Conservation (phyloP, 2,329 filamentous ascomycete species). For the Ceratocystis harringtonii region DNA sequence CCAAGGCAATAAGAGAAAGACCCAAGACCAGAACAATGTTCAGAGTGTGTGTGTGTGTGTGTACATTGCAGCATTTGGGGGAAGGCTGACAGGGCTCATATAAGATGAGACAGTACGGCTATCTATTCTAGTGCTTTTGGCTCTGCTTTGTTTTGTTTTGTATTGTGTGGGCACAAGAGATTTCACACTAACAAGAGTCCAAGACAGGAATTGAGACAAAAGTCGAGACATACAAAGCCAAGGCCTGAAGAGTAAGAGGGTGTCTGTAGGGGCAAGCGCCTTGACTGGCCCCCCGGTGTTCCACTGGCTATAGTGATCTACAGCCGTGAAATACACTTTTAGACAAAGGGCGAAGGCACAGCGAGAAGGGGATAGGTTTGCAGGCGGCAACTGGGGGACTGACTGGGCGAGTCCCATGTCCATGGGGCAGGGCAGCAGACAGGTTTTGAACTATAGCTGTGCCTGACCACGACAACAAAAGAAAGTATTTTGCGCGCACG, state of each 20-base stretch:
- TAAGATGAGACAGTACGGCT: neutral
- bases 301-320: neutral
- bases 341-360: neutral
- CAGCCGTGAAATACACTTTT: neutral
- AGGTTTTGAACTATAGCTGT: neutral
- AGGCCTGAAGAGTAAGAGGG: neutral
- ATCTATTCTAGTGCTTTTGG: neutral
- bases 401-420: too few species aligned
- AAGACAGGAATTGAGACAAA: neutral
- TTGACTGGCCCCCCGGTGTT: neutral
- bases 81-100: constrained; percentile 4
- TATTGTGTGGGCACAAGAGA: neutral
- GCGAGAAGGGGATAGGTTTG: neutral
- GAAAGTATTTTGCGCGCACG: neutral
- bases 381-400: neutral
- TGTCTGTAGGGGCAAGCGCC: neutral
- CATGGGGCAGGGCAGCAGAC: too few species aligned
- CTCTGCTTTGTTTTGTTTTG: neutral
- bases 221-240: too few species aligned
- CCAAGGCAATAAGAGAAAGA: too few species aligned
- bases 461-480: neutral
- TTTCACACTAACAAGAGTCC: neutral
- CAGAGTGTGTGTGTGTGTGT: too few species aligned
- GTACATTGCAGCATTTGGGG: neutral
- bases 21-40: too few species aligned